Base-by-base conservation (phyloP, 495 filamentous ascomycete genomes). In the Amphirosellinia nigrospora region DNA sequence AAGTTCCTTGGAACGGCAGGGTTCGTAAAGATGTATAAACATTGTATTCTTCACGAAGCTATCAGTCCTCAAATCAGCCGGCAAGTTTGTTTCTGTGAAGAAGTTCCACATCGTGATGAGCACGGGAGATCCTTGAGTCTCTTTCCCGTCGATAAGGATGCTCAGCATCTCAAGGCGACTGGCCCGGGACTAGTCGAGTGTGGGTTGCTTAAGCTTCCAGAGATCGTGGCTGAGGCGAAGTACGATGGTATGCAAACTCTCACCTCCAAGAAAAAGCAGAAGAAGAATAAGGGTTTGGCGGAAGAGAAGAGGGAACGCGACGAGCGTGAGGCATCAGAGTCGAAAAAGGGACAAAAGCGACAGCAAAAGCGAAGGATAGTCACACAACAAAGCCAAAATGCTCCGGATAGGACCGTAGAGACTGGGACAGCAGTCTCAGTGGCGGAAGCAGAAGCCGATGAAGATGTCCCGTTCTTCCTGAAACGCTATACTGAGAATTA, bases 401-500 rank as follows among this genome's bases (percentile, higher is more conserved):
- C 50, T 30, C 50, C 50, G 11, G 50, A 30, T 16, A 30, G 50
- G 13, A 53, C 50, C 50, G 26, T 5, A 30, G 23, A 53, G 50
- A 53, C 26, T 4, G 50, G 50, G 30, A 53, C 50, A 30, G 50
- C 50, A 28, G 50, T 53, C 30, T 23, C 50, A 53, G 50, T 53
- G 26, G 50, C 50, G 26, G 50, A 53, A 53, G 50, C 23, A 30
- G 50, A 53, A 53, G 50, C 50, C 2, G 50, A 53, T 16, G 50
- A 53, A 30, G 50, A 53, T 16, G 50, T 53, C 50, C 50, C 50
- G 4, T 53, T 53, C 26, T 53, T 53, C 50, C 23, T 53, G 26
- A 53, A 53, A 53, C 50, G 50, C 26, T 53, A 53, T 53, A 30
- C 50, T 30, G 50, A 53, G 50, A 53, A 30, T 28, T 53, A 53